Evolutionary conservation across 2,329 filamentous ascomycete genomes (phyloP).

Genomic region (Venturia asperata): DNA sequence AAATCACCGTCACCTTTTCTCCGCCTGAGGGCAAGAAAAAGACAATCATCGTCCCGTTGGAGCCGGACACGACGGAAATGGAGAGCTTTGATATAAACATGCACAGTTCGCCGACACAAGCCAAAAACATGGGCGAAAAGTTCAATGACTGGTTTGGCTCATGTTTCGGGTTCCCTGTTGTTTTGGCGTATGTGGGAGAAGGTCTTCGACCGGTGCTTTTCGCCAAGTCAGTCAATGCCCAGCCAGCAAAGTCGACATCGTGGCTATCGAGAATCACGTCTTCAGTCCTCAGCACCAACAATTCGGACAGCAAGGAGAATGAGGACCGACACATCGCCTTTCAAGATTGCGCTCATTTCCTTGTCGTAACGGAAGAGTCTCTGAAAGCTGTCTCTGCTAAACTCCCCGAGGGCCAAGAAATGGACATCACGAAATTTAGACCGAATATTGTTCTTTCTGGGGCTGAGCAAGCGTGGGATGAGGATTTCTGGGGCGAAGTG

Average conservation of each 20-base stretch:
- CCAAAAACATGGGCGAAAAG: conserved; percentile 37
- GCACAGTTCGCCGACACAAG: conserved; percentile 37
- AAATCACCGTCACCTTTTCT: conserved; percentile 35
- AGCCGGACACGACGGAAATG: conserved; percentile 32
- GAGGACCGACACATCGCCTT: conserved; percentile 49
- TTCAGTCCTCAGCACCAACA: conserved; percentile 23
- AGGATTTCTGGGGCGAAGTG: conserved; percentile 42
- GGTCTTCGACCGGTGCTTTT: conserved; percentile 36
- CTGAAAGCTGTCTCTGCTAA: conserved; percentile 55
- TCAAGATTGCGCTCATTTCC: conserved; percentile 66
- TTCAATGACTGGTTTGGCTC: conserved; percentile 39
- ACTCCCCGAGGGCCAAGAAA: conserved; percentile 30
- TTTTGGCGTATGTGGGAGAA: conserved; percentile 39
- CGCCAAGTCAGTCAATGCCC: conserved; percentile 20
- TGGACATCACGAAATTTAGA: conserved; percentile 42
- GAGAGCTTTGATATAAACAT: conserved; percentile 36
- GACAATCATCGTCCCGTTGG: conserved; percentile 35
- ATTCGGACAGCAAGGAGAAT: conserved; percentile 2
- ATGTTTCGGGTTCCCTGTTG: conserved; percentile 39
- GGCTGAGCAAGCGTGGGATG: conserved; percentile 36
- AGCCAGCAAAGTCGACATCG: conserved; percentile 21
- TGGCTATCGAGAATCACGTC: conserved; percentile 28
- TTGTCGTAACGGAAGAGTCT: conserved; percentile 64
- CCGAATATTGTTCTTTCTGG: conserved; percentile 41
- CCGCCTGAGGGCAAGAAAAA: conserved; percentile 25